Evolutionary conservation across 2,329 filamentous ascomycete species (phyloP).

Genomic region (Neofusicoccum sp.): DNA sequence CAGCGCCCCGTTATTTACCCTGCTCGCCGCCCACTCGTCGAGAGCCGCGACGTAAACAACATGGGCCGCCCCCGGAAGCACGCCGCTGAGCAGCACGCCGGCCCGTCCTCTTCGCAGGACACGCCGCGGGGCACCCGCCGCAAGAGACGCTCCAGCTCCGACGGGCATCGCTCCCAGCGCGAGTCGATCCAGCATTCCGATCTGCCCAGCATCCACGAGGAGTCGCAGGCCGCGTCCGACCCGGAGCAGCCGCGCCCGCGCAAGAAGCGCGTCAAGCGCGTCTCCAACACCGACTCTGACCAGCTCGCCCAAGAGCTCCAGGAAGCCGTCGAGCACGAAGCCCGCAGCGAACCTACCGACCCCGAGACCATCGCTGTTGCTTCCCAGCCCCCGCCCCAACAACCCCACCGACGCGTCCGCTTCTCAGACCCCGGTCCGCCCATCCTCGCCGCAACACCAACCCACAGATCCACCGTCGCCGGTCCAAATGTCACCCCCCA

Average conservation of each 20-base stretch:
- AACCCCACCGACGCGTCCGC: slow-evolving; percentile 30
- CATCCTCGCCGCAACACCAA: slow-evolving; percentile 24
- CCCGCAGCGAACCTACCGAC: slow-evolving; percentile 29
- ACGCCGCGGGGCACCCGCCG: slow-evolving; percentile 35
- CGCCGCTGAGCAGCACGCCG: neutral
- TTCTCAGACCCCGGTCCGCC: slow-evolving; percentile 37
- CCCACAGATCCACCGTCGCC: neutral
- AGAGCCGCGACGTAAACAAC: slow-evolving; percentile 7
- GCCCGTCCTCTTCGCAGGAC: neutral
- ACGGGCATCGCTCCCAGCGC: slow-evolving; percentile 23
- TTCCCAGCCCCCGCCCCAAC: slow-evolving; percentile 8
- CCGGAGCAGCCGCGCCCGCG: neutral
- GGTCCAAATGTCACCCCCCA: neutral
- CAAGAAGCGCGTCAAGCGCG: slow-evolving; percentile 38
- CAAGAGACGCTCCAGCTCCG: slow-evolving; percentile 28
- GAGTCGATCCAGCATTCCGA: slow-evolving; percentile 15
- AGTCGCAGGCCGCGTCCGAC: slow-evolving; percentile 6
- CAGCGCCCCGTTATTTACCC: neutral
- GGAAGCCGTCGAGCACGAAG: neutral
- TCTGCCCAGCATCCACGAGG: slow-evolving; percentile 10
- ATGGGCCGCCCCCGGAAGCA: slow-evolving; percentile 16
- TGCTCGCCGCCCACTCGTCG: neutral
- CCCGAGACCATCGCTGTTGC: slow-evolving; percentile 27
- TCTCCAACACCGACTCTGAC: slow-evolving; percentile 33
- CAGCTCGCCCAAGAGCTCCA: slow-evolving; percentile 39